Percentiles rank a stretch among this genome's conserved stretches.
These are phyloP conservation scores for Leccinum angustisporum DNA, from an alignment of 1,284 basidiomycete species.

Conservation along the genomic window DNA sequence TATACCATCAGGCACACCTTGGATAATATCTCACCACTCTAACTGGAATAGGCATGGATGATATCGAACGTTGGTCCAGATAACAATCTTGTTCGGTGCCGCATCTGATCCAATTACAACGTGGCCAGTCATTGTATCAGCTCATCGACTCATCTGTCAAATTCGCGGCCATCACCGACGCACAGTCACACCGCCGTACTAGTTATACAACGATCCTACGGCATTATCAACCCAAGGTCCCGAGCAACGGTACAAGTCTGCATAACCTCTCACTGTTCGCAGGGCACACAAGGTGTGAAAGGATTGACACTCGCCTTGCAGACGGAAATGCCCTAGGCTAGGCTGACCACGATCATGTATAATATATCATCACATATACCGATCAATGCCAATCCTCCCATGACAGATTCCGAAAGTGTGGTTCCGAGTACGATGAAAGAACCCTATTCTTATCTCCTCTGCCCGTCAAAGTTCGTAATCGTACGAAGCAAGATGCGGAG, in stretches of 20 bases:
- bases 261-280: not conserved
- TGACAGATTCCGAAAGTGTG: conserved; percentile 5
- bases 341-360: conserved; percentile 4
- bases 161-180: not conserved
- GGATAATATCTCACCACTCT: not conserved
- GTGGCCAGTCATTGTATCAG: not conserved
- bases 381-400: too few species aligned
- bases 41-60: not conserved
- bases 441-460: conserved; percentile 12
- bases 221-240: not conserved
- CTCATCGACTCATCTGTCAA: not conserved
- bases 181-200: not conserved
- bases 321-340: not conserved
- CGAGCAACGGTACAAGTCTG: not conserved
- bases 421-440: conserved; percentile 6
- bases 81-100: not conserved
- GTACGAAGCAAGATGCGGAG: not conserved
- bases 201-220: not conserved
- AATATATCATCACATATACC: not conserved
- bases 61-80: not conserved
- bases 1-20: not conserved
- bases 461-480: conserved; percentile 8
- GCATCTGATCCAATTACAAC: not conserved
- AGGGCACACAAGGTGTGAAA: not conserved
- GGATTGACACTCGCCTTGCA: not conserved